Percentiles rank a stretch among this genome's conserved stretches.
Conservation (phyloP, 257 asterid genomes). For the Solanum arcanum region DNA sequence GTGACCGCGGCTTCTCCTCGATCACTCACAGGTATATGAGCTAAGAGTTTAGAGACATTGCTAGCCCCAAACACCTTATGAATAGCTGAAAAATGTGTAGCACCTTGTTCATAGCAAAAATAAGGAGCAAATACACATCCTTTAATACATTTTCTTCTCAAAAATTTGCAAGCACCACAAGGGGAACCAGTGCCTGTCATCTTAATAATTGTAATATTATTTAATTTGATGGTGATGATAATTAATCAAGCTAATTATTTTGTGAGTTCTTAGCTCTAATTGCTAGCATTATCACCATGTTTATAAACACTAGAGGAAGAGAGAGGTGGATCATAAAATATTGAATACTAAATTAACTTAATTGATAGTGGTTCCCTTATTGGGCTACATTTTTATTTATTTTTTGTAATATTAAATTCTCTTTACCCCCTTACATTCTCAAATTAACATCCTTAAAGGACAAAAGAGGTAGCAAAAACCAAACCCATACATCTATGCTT, state of each 20-base stretch:
- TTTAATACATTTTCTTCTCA: slow-evolving; percentile 38
- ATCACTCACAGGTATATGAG: slow-evolving; percentile 28
- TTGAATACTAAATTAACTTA: slow-evolving; percentile 34
- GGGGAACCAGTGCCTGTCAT: slow-evolving; percentile 82
- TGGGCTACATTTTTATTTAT: slow-evolving; percentile 41
- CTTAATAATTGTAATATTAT: neutral
- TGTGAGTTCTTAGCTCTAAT: slow-evolving; percentile 2
- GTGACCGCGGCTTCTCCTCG: slow-evolving; percentile 36
- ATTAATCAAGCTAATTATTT: neutral
- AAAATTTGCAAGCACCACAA: slow-evolving; percentile 45
- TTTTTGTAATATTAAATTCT: slow-evolving; percentile 15
- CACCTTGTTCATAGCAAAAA: slow-evolving; percentile 37
- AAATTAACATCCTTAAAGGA: slow-evolving; percentile 32
- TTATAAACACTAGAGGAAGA: slow-evolving; percentile 31
- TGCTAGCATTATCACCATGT: slow-evolving; percentile 15
- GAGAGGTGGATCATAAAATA: slow-evolving; percentile 33
- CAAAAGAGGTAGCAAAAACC: slow-evolving; percentile 30
- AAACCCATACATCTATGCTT: slow-evolving; percentile 22
- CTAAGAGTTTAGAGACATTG: slow-evolving; percentile 36
- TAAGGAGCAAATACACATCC: slow-evolving; percentile 44
- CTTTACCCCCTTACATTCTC: slow-evolving; percentile 22
- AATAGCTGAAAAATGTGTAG: slow-evolving; percentile 30
- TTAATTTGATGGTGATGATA: neutral
- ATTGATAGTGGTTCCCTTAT: slow-evolving; percentile 58
- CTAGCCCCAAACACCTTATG: slow-evolving; percentile 51